Evolutionary conservation across 768 basidiomycete species (phyloP), one percentile per base, ranked within the genome.

Genomic region (Boletus subcaerulescens): DNA sequence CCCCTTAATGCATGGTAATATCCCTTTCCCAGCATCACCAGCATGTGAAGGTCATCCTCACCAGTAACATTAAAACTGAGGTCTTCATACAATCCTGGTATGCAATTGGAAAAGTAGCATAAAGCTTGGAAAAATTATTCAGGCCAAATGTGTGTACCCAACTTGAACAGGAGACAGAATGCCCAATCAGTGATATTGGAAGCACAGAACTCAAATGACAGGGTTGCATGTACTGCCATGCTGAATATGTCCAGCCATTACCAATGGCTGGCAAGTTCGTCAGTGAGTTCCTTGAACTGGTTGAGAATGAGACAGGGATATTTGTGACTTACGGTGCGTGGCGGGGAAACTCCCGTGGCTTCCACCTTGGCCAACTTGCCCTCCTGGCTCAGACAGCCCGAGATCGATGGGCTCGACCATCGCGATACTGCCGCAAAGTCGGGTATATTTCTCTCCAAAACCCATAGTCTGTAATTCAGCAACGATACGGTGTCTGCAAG

Each of bases 131-230:
- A 60, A 76, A 86, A 13, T 67, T 65, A 3, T 74, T 73, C 0
- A 80, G 75, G 22, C 22, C 22, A 22, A 22, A 87, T 70, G 26
- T 78, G 60, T 7, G 69, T 49, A 38, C 65, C 32, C 10, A 72
- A 55, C 68, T 14, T 65, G 65, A 39, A 85, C 42, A 22, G 70
- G 3, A 72, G 42, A 70, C 55, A 75, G 77, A 64, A 74, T 4
- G 67, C 63, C 88, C 87, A 90, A 61, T 89, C 87, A 7, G 84
- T 79, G 38, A 90, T 89, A 55, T 90, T 87, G 1, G 80, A 80
- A 1, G 71, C 72, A 1, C 79, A 68, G 32, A 84, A 68, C 45
- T 84, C 82, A 82, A 33, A 83, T 84, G 50, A 89, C 87, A 0
- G 88, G 87, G 62, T 90, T 91, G 38, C 84, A 79, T 44, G 63